phyloP scores from a whole-genome alignment of 331 rosid species.

The Acacia pycnantha region DNA sequence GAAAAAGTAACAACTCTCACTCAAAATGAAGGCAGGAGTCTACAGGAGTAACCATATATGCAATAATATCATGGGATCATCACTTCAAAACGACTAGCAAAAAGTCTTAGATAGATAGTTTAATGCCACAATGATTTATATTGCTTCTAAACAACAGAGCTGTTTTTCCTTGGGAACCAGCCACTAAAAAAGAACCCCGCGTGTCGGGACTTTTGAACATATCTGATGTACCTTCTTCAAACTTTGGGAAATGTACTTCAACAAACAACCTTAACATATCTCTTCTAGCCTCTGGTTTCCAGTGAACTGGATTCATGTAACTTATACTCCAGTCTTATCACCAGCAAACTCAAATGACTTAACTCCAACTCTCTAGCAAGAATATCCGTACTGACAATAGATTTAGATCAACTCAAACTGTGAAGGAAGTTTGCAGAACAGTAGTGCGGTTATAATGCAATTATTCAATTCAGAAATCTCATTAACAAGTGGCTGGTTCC shows the following conservation, averaged over 20 bases:
- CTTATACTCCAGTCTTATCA: constrained; percentile 24
- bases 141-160: constrained; percentile 25
- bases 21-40: constrained; percentile 26
- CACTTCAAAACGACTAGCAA: constrained; percentile 30
- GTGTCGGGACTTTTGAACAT: not conserved
- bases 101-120: constrained; percentile 16
- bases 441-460: constrained; percentile 41
- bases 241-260: constrained; percentile 21
- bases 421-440: constrained; percentile 36
- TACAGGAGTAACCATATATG: constrained; percentile 12
- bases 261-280: not conserved
- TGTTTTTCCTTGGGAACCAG: constrained; percentile 20
- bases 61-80: constrained; percentile 29
- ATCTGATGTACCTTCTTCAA: constrained; percentile 17
- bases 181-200: not conserved
- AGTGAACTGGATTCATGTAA: constrained; percentile 19
- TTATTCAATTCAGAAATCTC: constrained; percentile 52
- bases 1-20: constrained; percentile 32
- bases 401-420: constrained; percentile 39
- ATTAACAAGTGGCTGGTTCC: constrained; percentile 44
- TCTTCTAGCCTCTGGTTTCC: constrained; percentile 16
- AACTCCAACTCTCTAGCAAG: constrained; percentile 38
- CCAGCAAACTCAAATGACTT: constrained; percentile 29
- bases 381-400: constrained; percentile 31
- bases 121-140: constrained; percentile 27